A percentile compares a stretch with the other conserved stretches of the same genome.
Conservation (phyloP, 73 alveolate genomes). For the Uronychia setigera region DNA sequence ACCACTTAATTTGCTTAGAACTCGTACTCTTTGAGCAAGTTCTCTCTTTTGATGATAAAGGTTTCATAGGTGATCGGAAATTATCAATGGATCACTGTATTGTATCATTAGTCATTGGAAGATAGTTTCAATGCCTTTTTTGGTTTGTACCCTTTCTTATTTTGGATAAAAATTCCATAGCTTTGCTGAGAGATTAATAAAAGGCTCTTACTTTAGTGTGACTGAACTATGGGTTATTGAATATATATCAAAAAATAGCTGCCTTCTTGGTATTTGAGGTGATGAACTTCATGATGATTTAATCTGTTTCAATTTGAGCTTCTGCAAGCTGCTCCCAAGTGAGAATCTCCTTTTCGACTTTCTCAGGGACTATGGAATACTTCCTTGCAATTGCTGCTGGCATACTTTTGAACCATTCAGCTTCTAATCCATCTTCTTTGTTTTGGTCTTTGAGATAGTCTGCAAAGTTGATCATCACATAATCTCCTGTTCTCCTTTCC, state of each 20-base stretch:
- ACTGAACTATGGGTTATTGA: conserved; percentile 13
- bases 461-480: conserved; percentile 21
- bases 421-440: not conserved
- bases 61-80: too few relatives aligned
- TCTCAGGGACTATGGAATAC: conserved; percentile 17
- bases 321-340: conserved; percentile 39
- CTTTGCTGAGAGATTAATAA: conserved; percentile 4
- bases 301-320: conserved; percentile 21
- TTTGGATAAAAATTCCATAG: conserved; percentile 26
- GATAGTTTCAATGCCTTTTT: not conserved
- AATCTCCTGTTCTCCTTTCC: conserved; percentile 26
- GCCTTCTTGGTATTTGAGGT: conserved; percentile 30
- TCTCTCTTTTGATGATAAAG: conserved; percentile 30
- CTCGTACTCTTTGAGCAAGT: conserved; percentile 55
- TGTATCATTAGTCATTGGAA: too few relatives aligned
- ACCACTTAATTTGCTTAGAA: conserved; percentile 63
- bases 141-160: not conserved
- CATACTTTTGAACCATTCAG: not conserved
- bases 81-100: too few relatives aligned
- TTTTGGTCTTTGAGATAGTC: conserved; percentile 19
- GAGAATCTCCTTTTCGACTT: conserved; percentile 5
- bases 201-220: not conserved
- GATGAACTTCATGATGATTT: conserved; percentile 25
- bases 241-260: conserved; percentile 6
- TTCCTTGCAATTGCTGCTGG: conserved; percentile 41